Percentiles rank a stretch among this genome's conserved stretches.
Evolutionary conservation across 495 filamentous ascomycete genomes (phyloP).

Genomic region (Parathielavia appendiculata): DNA sequence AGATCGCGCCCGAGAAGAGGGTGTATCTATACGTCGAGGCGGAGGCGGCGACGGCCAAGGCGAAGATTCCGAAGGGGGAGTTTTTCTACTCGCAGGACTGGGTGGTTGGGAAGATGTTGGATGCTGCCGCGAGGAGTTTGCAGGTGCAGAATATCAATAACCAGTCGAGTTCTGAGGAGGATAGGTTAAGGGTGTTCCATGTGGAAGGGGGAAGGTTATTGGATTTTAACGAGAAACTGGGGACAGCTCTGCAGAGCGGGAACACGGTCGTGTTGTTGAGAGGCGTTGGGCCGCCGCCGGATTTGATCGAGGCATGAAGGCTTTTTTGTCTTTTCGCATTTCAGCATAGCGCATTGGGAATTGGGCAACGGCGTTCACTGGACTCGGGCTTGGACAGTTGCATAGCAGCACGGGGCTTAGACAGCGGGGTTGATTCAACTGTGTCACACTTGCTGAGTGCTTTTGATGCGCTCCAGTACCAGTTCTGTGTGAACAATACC

Average conservation of each 20-base stretch:
- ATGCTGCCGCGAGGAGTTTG: slow-evolving; percentile 76
- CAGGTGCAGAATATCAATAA: slow-evolving; percentile 89
- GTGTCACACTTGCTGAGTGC: background rate
- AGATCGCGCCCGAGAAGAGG: slow-evolving; percentile 69
- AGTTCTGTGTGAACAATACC: no score
- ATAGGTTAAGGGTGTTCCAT: slow-evolving; percentile 79
- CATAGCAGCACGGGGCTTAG: background rate
- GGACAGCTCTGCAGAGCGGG: slow-evolving; percentile 62
- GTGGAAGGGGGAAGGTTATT: slow-evolving; percentile 82
- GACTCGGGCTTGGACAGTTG: background rate
- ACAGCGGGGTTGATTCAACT: background rate
- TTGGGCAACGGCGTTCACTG: slow-evolving; percentile 1
- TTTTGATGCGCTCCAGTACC: no score
- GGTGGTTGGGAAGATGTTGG: slow-evolving; percentile 82
- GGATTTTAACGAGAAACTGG: slow-evolving; percentile 79
- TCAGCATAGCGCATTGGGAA: slow-evolving; percentile 23
- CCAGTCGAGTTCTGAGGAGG: slow-evolving; percentile 67
- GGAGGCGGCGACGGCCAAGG: slow-evolving; percentile 68
- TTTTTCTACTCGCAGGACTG: slow-evolving; percentile 84
- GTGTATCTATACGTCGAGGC: slow-evolving; percentile 84
- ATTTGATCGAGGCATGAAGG: slow-evolving; percentile 41
- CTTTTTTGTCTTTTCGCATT: slow-evolving; percentile 4
- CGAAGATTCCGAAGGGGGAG: slow-evolving; percentile 68
- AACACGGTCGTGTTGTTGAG: slow-evolving; percentile 86
- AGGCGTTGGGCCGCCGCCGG: slow-evolving; percentile 60